Evolutionary conservation across 306 rosid species (phyloP).

Genomic region (Hylodesmum podocarpum): DNA sequence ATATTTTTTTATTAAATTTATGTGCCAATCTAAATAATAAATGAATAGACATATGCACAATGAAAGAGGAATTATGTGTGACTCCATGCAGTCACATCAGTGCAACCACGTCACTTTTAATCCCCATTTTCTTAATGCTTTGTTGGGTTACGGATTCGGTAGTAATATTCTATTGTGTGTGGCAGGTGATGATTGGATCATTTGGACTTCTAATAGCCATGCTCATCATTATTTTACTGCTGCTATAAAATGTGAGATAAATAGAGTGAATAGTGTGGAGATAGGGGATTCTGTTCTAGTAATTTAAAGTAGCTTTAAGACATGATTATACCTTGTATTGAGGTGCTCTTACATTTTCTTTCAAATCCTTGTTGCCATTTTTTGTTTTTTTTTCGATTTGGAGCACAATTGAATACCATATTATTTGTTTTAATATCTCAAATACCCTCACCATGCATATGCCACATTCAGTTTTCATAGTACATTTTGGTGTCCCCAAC

Average conservation of each 20-base stretch:
- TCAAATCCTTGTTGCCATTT: constrained; percentile 43
- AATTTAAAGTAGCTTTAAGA: background rate
- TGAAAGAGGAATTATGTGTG: no score
- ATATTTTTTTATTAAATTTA: background rate
- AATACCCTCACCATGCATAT: background rate
- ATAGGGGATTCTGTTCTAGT: background rate
- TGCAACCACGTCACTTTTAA: background rate
- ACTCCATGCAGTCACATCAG: no score
- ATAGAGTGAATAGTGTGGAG: constrained; percentile 8
- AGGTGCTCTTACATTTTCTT: constrained; percentile 45
- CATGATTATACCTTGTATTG: background rate
- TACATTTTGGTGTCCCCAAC: constrained; percentile 5
- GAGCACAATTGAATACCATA: background rate
- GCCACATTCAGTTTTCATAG: background rate
- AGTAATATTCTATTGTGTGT: constrained; percentile 13
- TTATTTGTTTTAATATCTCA: background rate
- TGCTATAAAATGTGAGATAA: constrained; percentile 34
- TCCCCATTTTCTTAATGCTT: background rate
- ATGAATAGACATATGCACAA: background rate
- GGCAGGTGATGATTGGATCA: constrained; percentile 46
- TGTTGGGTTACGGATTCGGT: constrained; percentile 32
- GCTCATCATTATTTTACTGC: constrained; percentile 31
- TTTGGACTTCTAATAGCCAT: constrained; percentile 37
- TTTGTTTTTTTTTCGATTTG: constrained; percentile 22
- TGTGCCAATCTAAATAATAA: background rate